Conservation (phyloP, 164 flowering plant genomes). For the Chloranthus sessilifolius region DNA sequence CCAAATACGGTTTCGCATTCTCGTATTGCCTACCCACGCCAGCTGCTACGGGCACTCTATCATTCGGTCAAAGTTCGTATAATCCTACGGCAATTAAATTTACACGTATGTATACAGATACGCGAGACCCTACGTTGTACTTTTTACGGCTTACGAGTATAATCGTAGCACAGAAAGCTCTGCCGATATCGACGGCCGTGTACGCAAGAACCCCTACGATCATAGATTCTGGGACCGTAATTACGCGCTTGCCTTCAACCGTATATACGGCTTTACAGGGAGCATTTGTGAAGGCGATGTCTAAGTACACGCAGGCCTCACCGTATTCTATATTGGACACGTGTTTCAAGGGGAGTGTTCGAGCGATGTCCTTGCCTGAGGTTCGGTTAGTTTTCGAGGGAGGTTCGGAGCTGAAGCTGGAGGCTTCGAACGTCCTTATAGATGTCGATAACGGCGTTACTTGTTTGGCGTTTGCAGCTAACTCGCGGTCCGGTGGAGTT, state of each 20-base stretch:
- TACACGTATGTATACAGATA: constrained; percentile 37
- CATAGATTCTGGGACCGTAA: constrained; percentile 57
- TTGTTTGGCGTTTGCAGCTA: constrained; percentile 43
- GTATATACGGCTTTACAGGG: constrained; percentile 25
- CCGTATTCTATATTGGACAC: constrained; percentile 36
- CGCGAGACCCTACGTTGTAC: constrained; percentile 28
- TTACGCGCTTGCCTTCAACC: constrained; percentile 34
- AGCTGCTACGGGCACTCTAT: constrained; percentile 20
- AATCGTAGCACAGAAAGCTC: constrained; percentile 21
- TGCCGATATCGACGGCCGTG: constrained; percentile 11
- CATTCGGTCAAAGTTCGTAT: constrained; percentile 21
- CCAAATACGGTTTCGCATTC: constrained; percentile 32
- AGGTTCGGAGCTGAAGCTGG: constrained; percentile 27
- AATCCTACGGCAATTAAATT: constrained; percentile 17
- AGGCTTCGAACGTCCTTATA: constrained; percentile 18
- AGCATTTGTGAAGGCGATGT: constrained; percentile 28
- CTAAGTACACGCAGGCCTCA: constrained; percentile 20
- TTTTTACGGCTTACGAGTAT: constrained; percentile 24
- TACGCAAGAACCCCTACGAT: constrained; percentile 23
- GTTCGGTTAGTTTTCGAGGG: constrained; percentile 31
- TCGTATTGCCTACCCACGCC: constrained; percentile 52
- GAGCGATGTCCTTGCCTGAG: constrained; percentile 19
- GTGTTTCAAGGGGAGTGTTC: constrained; percentile 24
- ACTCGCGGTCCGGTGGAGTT: constrained; percentile 9
- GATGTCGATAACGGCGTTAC: constrained; percentile 18